phyloP scores from a whole-genome alignment of 768 basidiomycete genomes.

The Stropharia rugosoannulata region DNA sequence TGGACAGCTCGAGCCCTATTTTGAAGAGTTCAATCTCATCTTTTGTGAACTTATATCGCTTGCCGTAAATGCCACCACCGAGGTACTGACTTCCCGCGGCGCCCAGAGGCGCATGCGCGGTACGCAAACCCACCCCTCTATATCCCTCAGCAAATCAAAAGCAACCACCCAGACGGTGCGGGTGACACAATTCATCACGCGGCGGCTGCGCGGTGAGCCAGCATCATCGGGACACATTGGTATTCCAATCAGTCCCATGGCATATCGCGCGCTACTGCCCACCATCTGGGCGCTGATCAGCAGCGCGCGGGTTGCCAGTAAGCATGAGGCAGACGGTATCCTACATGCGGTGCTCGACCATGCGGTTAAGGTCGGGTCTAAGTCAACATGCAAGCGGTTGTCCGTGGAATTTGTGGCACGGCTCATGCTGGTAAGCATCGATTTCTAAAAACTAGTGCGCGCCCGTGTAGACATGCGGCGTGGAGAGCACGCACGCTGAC shows the following conservation, averaged over 20 bases:
- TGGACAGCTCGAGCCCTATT: constrained; percentile 58
- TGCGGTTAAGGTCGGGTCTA: constrained; percentile 54
- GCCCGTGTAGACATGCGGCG: background rate
- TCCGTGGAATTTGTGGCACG: constrained; percentile 78
- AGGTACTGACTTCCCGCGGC: constrained; percentile 11
- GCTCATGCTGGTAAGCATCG: constrained; percentile 58
- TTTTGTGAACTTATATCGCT: constrained; percentile 79
- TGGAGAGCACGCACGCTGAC: background rate
- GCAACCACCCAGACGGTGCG: constrained; percentile 40
- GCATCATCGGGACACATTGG: constrained; percentile 41
- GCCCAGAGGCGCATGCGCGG: constrained; percentile 19
- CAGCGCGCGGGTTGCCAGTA: constrained; percentile 25
- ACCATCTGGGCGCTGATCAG: constrained; percentile 77
- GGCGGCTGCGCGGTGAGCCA: constrained; percentile 54
- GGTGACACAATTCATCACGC: constrained; percentile 61
- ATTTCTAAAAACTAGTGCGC: background rate
- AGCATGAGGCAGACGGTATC: constrained; percentile 30
- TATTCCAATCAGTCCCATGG: constrained; percentile 48
- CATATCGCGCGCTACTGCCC: constrained; percentile 71
- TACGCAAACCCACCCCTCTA: background rate
- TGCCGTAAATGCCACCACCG: constrained; percentile 41
- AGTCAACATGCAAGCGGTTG: constrained; percentile 59
- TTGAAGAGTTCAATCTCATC: constrained; percentile 71
- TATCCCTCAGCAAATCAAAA: constrained; percentile 11
- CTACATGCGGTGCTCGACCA: constrained; percentile 65